Evolutionary conservation across 768 basidiomycete genomes (phyloP).

Genomic region (Tulasnella sp.): DNA sequence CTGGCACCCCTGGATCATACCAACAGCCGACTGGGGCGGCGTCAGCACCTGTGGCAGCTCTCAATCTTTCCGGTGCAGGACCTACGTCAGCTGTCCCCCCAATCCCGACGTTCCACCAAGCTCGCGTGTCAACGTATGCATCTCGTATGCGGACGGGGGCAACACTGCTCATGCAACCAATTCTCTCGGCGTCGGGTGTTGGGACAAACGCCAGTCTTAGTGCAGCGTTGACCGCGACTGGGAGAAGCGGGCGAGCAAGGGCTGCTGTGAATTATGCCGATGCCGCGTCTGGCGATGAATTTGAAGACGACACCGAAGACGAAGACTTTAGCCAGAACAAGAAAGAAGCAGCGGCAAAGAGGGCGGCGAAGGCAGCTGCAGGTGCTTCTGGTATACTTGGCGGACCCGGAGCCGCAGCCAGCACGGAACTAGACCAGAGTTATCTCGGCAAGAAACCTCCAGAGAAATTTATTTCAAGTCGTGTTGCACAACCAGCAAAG

Average conservation of each 20-base stretch:
- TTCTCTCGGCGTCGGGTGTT: conserved; percentile 37
- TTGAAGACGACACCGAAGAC: conserved; percentile 75
- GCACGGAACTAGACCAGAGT: conserved; percentile 66
- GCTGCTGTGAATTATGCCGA: conserved; percentile 79
- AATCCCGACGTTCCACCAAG: conserved; percentile 58
- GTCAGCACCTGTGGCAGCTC: background rate
- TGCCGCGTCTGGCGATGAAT: conserved; percentile 72
- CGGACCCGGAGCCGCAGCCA: conserved; percentile 48
- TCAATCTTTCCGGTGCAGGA: background rate
- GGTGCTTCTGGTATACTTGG: conserved; percentile 28
- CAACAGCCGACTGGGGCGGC: background rate
- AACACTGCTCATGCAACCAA: conserved; percentile 85
- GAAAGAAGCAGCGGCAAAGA: conserved; percentile 49
- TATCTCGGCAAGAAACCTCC: conserved; percentile 86
- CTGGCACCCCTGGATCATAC: background rate
- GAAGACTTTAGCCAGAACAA: conserved; percentile 69
- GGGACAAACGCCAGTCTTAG: conserved; percentile 28
- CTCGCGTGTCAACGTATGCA: conserved; percentile 71
- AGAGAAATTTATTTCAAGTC: conserved; percentile 60
- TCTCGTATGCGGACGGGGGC: conserved; percentile 87
- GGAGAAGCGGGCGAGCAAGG: conserved; percentile 40
- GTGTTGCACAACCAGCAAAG: conserved; percentile 47
- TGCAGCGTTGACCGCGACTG: conserved; percentile 31
- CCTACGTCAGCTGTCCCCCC: background rate
- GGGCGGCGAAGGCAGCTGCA: conserved; percentile 32